Evolutionary conservation across 2,329 filamentous ascomycete species (phyloP).

Genomic region (Paecilomyces sp.): DNA sequence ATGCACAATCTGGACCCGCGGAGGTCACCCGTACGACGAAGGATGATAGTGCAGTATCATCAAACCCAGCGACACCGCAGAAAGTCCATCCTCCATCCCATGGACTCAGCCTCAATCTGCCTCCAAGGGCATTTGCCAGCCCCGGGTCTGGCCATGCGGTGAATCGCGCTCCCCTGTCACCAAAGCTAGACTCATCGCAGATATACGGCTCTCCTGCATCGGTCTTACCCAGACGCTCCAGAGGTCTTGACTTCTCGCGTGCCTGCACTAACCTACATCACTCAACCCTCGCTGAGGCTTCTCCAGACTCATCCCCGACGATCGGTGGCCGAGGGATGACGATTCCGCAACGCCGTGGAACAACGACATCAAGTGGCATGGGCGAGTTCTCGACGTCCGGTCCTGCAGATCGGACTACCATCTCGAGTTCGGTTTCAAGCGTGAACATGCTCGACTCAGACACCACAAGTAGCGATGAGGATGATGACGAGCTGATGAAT

Average conservation of each 20-base stretch:
- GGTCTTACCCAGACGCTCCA: conserved; percentile 78
- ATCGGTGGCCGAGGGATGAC: conserved; percentile 62
- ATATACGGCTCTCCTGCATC: conserved; percentile 83
- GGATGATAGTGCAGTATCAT: conserved; percentile 56
- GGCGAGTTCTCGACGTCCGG: conserved; percentile 67
- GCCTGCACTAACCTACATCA: conserved; percentile 93
- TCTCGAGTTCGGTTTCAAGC: conserved; percentile 77
- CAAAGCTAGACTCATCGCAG: conserved; percentile 76
- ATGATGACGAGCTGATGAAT: conserved; percentile 51
- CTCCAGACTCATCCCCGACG: conserved; percentile 83
- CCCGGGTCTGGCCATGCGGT: conserved; percentile 43
- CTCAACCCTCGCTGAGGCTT: conserved; percentile 84
- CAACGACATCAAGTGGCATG: conserved; percentile 33
- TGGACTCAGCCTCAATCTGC: conserved; percentile 65
- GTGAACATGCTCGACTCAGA: conserved; percentile 73
- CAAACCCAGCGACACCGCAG: conserved; percentile 63
- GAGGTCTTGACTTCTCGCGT: conserved; percentile 86
- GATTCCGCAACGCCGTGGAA: conserved; percentile 49
- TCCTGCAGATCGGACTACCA: conserved; percentile 60
- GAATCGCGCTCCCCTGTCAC: conserved; percentile 65
- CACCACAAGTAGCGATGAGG: conserved; percentile 64
- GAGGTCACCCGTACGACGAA: conserved; percentile 51
- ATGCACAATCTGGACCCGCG: conserved; percentile 53
- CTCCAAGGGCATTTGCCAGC: conserved; percentile 38
- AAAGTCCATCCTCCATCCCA: conserved; percentile 57